These are phyloP conservation scores for Shiraia sp. DNA, from an alignment of 2,329 filamentous ascomycete genomes.

Conservation along the genomic window DNA sequence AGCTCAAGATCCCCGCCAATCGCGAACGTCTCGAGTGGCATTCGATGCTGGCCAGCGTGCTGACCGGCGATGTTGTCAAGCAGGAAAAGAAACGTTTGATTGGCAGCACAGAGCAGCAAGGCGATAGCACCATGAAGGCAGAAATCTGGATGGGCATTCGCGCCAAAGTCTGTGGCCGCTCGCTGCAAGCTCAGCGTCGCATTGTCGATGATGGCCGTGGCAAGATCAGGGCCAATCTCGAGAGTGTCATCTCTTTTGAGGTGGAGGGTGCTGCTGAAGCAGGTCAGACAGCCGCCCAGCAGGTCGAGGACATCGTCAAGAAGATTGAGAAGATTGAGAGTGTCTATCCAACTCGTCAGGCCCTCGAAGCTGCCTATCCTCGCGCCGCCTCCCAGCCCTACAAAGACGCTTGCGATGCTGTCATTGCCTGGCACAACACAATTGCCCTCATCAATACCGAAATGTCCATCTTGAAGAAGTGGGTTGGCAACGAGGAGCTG, in stretches of 20 bases:
- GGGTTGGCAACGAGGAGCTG: slow-evolving; percentile 95
- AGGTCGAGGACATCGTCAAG: slow-evolving; percentile 85
- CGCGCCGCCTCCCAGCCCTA: slow-evolving; percentile 77
- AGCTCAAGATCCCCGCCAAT: slow-evolving; percentile 84
- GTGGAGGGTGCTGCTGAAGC: slow-evolving; percentile 93
- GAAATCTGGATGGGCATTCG: slow-evolving; percentile 87
- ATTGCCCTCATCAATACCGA: slow-evolving; percentile 96
- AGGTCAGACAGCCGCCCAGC: slow-evolving; percentile 82
- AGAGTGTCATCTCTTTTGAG: slow-evolving; percentile 89
- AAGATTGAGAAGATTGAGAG: slow-evolving; percentile 89
- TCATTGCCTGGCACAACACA: slow-evolving; percentile 96
- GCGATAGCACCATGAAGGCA: slow-evolving; percentile 67
- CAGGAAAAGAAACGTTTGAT: slow-evolving; percentile 97
- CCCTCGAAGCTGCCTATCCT: slow-evolving; percentile 75
- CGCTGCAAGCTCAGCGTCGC: slow-evolving; percentile 80
- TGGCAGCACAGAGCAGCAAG: slow-evolving; percentile 75
- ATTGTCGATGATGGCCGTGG: slow-evolving; percentile 84
- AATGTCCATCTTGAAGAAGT: slow-evolving; percentile 85
- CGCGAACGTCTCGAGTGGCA: slow-evolving; percentile 96
- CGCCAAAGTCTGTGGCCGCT: slow-evolving; percentile 80
- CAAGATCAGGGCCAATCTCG: slow-evolving; percentile 73
- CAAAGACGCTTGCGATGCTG: slow-evolving; percentile 80
- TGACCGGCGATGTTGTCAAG: slow-evolving; percentile 94
- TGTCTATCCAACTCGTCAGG: slow-evolving; percentile 79
- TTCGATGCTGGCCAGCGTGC: slow-evolving; percentile 91